Percentiles rank a stretch among this genome's conserved stretches.
phyloP scores from a whole-genome alignment of 169 alveolate species.

The Cryptosporidium ubiquitum region DNA sequence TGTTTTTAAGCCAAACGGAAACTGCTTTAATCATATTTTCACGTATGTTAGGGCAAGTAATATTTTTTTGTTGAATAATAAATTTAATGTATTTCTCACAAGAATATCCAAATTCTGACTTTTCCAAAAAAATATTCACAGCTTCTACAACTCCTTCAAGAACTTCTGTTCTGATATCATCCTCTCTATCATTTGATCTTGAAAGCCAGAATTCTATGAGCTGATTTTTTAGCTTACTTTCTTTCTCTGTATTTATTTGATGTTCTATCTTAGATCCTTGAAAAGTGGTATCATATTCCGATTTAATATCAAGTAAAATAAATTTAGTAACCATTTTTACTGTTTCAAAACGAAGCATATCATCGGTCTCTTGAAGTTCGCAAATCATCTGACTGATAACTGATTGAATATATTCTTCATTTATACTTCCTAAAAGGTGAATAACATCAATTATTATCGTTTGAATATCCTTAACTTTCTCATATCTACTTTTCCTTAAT shows the following conservation, averaged over 20 bases:
- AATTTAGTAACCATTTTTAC: conserved; percentile 21
- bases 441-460: not conserved
- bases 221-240: not conserved
- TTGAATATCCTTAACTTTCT: not conserved
- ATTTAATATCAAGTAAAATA: not conserved
- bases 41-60: conserved; percentile 27
- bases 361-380: conserved; percentile 9
- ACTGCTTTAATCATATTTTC: not conserved
- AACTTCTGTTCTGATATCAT: conserved; percentile 5
- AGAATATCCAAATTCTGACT: conserved; percentile 6
- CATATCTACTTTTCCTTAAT: not conserved
- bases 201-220: conserved; percentile 34
- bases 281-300: not conserved
- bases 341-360: conserved; percentile 2
- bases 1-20: conserved; percentile 10
- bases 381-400: conserved; percentile 16
- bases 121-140: not conserved
- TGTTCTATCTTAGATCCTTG: not conserved
- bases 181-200: not conserved
- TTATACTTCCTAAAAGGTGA: conserved; percentile 10
- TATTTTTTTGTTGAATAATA: not conserved
- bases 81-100: not conserved
- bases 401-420: conserved; percentile 27
- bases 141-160: not conserved
- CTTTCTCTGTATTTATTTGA: not conserved